Conservation (phyloP, 352 stramenopile genomes). For the Phytophthora palmivora region DNA sequence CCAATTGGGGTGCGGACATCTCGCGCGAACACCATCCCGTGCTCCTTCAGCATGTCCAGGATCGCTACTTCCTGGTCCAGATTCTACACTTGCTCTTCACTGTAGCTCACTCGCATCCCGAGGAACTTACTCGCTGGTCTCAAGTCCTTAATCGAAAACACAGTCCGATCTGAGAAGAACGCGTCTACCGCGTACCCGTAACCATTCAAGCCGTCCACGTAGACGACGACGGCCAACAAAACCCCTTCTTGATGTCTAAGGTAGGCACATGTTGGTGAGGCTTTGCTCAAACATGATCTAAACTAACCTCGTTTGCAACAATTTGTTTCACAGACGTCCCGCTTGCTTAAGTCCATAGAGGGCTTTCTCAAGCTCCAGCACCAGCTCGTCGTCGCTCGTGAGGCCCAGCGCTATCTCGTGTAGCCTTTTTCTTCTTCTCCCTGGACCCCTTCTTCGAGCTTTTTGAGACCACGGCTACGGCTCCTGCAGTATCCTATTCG, state of each 20-base stretch:
- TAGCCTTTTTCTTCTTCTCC: too few species aligned
- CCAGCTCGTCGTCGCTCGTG: neutral
- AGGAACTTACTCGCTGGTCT: neutral
- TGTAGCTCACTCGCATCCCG: neutral
- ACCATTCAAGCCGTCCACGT: neutral
- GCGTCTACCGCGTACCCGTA: neutral
- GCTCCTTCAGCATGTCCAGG: too few species aligned
- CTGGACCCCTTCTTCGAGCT: too few species aligned
- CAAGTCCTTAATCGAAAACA: neutral
- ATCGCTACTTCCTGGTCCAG: slow-evolving; percentile 1
- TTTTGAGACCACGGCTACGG: too few species aligned
- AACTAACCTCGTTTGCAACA: too few species aligned
- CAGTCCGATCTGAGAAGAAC: neutral
- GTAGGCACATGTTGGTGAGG: neutral
- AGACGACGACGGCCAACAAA: neutral
- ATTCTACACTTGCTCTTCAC: neutral
- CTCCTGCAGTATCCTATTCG: too few species aligned
- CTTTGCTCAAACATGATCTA: neutral
- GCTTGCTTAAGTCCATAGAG: neutral
- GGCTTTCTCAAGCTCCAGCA: neutral
- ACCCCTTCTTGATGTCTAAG: neutral
- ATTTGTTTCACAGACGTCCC: neutral
- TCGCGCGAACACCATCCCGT: too few species aligned
- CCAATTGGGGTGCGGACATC: too few species aligned
- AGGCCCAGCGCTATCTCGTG: neutral